A percentile compares a stretch with the other conserved stretches of the same genome.
These are phyloP conservation scores for Candida orba DNA, from an alignment of 805 yeast species.

Conservation along the genomic window DNA sequence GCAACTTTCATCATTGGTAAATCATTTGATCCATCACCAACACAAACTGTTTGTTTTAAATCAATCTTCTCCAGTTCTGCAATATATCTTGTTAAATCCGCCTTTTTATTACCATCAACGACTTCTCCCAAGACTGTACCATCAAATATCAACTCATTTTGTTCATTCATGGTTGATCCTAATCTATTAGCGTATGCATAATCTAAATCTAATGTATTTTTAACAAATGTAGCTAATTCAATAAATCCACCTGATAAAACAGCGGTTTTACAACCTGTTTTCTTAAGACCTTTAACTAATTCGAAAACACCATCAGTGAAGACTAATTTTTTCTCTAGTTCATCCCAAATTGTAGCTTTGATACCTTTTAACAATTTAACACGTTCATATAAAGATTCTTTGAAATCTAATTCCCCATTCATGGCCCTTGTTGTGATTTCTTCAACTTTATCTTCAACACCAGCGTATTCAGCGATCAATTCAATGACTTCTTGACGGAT, in stretches of 20 bases:
- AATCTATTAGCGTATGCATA: constrained; percentile 83
- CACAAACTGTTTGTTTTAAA: constrained; percentile 57
- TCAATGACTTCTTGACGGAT: constrained; percentile 97
- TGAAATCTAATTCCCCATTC: constrained; percentile 95
- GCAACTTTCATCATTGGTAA: constrained; percentile 85
- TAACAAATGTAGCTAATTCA: constrained; percentile 76
- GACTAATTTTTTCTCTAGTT: constrained; percentile 56
- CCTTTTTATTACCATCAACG: constrained; percentile 83
- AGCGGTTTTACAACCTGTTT: constrained; percentile 61
- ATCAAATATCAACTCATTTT: constrained; percentile 43
- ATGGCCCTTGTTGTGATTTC: constrained; percentile 88
- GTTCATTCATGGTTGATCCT: constrained; percentile 37
- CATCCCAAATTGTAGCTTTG: constrained; percentile 70
- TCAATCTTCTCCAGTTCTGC: constrained; percentile 49
- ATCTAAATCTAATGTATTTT: constrained; percentile 61
- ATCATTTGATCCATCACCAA: constrained; percentile 98
- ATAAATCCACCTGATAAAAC: constrained; percentile 94
- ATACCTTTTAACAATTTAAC: constrained; percentile 81
- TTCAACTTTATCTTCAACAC: constrained; percentile 80
- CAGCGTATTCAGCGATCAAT: constrained; percentile 89
- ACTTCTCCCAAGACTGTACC: constrained; percentile 77
- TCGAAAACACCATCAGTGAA: constrained; percentile 86
- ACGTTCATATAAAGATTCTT: constrained; percentile 67
- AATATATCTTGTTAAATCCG: constrained; percentile 56
- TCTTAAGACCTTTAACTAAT: constrained; percentile 54